A percentile compares a stretch with the other conserved stretches of the same genome.
These are phyloP conservation scores for Panellus pusillus DNA, from an alignment of 768 basidiomycete genomes.

Conservation along the genomic window DNA sequence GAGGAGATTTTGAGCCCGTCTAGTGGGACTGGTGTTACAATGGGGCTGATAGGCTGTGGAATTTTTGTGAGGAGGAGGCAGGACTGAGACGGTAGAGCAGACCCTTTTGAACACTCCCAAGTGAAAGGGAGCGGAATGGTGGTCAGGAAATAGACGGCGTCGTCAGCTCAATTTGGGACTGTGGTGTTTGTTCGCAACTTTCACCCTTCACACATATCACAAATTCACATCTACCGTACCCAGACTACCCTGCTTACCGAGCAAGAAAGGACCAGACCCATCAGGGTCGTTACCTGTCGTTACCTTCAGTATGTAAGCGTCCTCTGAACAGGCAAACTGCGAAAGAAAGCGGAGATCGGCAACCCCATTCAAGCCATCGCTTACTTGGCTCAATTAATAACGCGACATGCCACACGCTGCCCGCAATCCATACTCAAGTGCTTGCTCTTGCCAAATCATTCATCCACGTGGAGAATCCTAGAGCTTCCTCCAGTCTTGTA, in stretches of 20 bases:
- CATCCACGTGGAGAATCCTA: neutral
- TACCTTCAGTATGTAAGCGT: no score
- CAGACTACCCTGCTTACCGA: no score
- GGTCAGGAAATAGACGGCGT: conserved; percentile 44
- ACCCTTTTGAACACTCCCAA: conserved; percentile 52
- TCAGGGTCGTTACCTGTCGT: no score
- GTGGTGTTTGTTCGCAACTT: neutral
- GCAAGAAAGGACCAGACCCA: no score
- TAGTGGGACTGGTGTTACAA: conserved; percentile 84
- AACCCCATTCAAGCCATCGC: neutral
- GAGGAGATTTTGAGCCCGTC: conserved; percentile 74
- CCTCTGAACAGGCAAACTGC: no score
- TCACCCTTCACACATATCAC: conserved; percentile 1
- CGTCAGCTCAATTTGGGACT: conserved; percentile 26
- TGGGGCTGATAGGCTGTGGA: conserved; percentile 48
- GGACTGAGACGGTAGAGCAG: conserved; percentile 19
- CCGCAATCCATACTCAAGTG: no score
- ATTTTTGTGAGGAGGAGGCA: conserved; percentile 22
- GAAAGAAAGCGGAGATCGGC: neutral
- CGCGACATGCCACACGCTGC: no score
- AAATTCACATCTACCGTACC: no score
- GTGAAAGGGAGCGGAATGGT: conserved; percentile 36
- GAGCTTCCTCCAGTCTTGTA: neutral
- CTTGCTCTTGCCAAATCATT: neutral
- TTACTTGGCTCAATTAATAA: no score